These are phyloP conservation scores for Trametes sanguinea DNA, from an alignment of 768 basidiomycete species.

Conservation along the genomic window DNA sequence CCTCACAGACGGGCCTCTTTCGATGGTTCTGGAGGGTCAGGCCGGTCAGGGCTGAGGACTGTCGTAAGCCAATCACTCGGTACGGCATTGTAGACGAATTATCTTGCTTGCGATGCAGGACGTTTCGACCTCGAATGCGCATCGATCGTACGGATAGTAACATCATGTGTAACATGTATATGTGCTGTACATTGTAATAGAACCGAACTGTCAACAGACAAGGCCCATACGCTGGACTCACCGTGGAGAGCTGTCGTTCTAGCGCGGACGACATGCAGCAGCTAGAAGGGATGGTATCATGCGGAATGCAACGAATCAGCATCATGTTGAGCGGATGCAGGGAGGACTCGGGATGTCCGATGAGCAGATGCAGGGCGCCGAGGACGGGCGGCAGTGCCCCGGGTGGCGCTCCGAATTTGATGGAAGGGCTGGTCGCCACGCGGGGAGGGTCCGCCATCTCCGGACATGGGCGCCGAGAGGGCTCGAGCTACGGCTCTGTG, in stretches of 20 bases:
- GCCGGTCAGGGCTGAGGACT: too few relatives aligned
- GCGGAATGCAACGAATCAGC: too few relatives aligned
- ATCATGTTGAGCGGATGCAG: too few relatives aligned
- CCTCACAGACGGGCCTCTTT: neutral
- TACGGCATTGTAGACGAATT: too few relatives aligned
- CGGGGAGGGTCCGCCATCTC: neutral
- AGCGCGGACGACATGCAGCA: neutral
- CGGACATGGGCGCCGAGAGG: too few relatives aligned
- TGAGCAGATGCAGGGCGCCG: neutral
- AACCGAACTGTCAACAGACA: neutral
- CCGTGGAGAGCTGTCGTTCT: neutral
- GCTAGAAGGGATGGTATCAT: too few relatives aligned
- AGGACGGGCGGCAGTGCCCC: conserved; percentile 3
- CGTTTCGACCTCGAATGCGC: too few relatives aligned
- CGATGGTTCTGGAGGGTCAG: neutral
- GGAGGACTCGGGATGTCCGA: neutral
- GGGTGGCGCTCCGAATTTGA: conserved; percentile 11
- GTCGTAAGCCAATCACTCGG: too few relatives aligned
- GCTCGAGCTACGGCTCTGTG: too few relatives aligned
- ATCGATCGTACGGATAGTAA: neutral
- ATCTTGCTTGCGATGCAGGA: too few relatives aligned
- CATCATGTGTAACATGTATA: too few relatives aligned
- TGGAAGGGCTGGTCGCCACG: conserved; percentile 6
- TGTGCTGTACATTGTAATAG: neutral
- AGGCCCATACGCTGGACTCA: neutral